These are phyloP conservation scores for Paragyromitra xinjiangensis DNA, from an alignment of 495 filamentous ascomycete species.

Conservation along the genomic window DNA sequence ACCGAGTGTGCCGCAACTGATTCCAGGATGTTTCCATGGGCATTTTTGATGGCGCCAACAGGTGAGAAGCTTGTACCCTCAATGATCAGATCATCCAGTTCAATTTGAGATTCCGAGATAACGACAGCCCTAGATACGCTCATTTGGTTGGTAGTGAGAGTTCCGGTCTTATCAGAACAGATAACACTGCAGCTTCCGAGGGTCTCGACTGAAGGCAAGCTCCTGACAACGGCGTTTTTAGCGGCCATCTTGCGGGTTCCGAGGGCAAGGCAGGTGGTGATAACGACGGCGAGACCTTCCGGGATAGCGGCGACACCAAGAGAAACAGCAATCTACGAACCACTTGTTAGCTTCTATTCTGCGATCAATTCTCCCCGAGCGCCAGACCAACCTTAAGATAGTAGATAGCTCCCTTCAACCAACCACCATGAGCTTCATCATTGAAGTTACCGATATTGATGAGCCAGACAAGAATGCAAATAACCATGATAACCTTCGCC, in stretches of 20 bases:
- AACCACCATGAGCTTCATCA: conserved; percentile 89
- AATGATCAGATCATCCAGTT: conserved; percentile 86
- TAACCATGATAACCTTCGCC: conserved; percentile 97
- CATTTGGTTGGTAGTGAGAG: conserved; percentile 99
- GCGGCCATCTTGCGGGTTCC: conserved; percentile 98
- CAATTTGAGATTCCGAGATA: conserved; percentile 74
- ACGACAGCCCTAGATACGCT: conserved; percentile 93
- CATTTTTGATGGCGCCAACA: conserved; percentile 71
- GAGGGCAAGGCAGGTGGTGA: conserved; percentile 94
- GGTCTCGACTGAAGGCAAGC: conserved; percentile 95
- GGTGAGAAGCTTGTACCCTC: conserved; percentile 95
- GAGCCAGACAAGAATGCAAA: conserved; percentile 95
- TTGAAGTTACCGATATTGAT: conserved; percentile 98
- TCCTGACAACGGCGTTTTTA: conserved; percentile 96
- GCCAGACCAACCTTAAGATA: conserved; percentile 77
- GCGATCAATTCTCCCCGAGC: not conserved
- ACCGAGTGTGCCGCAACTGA: conserved; percentile 78
- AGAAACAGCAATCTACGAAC: conserved; percentile 84
- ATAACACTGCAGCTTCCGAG: conserved; percentile 99
- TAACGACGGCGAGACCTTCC: conserved; percentile 95
- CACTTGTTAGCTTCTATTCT: conserved; percentile 16
- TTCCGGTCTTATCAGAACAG: conserved; percentile 99
- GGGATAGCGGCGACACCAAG: conserved; percentile 98
- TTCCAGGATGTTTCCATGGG: conserved; percentile 71
- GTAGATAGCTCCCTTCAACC: conserved; percentile 98